Conservation (phyloP, 345 rosid genomes). For the Citrus medica region DNA sequence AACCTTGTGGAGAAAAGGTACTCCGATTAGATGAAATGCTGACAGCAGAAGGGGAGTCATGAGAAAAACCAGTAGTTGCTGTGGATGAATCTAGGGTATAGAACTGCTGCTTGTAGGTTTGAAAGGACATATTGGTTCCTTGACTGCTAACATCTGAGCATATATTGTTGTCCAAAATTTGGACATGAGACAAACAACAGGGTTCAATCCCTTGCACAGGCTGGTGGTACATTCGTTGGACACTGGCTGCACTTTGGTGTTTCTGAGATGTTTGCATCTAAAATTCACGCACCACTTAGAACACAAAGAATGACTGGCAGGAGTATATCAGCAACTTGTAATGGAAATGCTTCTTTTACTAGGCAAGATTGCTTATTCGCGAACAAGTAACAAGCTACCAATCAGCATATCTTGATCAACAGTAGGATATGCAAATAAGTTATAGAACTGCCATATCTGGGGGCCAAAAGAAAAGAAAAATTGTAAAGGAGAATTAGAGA, state of each 20-base stretch:
- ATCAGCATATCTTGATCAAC: neutral
- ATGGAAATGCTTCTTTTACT: neutral
- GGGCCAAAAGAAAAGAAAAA: neutral
- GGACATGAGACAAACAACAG: conserved; percentile 43
- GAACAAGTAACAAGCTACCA: neutral
- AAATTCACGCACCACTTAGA: conserved; percentile 2
- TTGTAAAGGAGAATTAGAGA: neutral
- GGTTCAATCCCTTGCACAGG: conserved; percentile 43
- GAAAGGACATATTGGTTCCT: conserved; percentile 44
- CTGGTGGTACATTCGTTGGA: conserved; percentile 51
- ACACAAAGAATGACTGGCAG: neutral
- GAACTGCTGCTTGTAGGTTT: conserved; percentile 48
- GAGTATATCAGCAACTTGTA: neutral
- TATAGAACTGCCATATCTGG: conserved; percentile 9
- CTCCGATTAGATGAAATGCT: conserved; percentile 62
- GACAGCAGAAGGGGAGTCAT: conserved; percentile 67
- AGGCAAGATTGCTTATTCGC: neutral
- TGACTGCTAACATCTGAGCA: conserved; percentile 50
- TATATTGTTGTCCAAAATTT: conserved; percentile 43
- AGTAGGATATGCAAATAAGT: neutral
- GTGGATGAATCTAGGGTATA: conserved; percentile 85
- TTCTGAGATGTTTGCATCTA: conserved; percentile 77
- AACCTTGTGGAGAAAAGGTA: conserved; percentile 83
- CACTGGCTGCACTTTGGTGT: conserved; percentile 43
- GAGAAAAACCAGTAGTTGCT: conserved; percentile 34